These are phyloP conservation scores for Cymbopogon citratus DNA, from an alignment of 176 grass and related monocot genomes.

Conservation along the genomic window DNA sequence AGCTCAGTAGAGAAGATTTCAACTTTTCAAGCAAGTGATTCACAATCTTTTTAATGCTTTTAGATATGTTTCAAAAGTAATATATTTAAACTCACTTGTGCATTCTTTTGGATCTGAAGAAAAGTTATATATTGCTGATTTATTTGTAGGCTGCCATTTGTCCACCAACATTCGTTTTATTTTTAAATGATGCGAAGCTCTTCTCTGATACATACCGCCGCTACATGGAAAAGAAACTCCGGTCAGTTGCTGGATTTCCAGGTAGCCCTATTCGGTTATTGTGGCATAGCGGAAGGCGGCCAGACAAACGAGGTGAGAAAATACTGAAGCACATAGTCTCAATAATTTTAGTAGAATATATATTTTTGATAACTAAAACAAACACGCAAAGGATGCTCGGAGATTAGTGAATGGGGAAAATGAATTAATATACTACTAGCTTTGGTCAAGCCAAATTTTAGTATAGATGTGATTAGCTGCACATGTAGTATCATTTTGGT, in stretches of 20 bases:
- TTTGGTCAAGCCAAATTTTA: not conserved
- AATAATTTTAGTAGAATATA: not conserved
- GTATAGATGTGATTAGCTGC: not conserved
- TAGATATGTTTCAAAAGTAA: not conserved
- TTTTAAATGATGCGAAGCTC: conserved; percentile 90
- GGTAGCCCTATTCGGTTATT: conserved; percentile 83
- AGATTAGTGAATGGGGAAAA: not conserved
- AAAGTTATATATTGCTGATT: not conserved
- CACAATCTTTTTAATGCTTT: not conserved
- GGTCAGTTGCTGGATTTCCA: conserved; percentile 76
- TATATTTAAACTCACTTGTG: not conserved
- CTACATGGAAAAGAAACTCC: conserved; percentile 95
- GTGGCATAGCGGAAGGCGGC: conserved; percentile 71
- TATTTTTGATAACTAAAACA: not conserved
- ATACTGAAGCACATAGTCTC: not conserved
- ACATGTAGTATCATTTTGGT: not conserved
- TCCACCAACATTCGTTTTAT: conserved; percentile 92
- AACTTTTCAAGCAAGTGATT: not conserved
- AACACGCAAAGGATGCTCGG: not conserved
- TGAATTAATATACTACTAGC: not conserved
- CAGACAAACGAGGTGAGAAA: conserved; percentile 53
- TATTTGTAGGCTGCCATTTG: conserved; percentile 66
- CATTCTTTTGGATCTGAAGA: not conserved
- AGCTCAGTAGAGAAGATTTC: not conserved
- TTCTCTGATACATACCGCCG: conserved; percentile 78